These are phyloP conservation scores for Physcomitrium patens DNA, from an alignment of 225 moss, liverwort and hornwort species.

Conservation along the genomic window DNA sequence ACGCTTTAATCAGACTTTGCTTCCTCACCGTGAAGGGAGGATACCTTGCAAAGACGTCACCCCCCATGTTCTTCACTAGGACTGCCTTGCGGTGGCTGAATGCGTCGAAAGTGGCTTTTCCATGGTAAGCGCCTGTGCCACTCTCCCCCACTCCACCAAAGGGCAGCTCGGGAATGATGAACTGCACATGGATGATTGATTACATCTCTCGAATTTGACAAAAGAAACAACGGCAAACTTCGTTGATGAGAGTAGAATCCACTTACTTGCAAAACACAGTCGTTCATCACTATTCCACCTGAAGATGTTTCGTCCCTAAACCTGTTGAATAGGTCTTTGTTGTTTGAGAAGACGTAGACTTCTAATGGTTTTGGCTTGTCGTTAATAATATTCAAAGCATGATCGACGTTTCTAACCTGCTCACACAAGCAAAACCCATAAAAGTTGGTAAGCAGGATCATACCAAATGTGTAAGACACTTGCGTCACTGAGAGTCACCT, in stretches of 20 bases:
- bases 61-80: slow-evolving; percentile 38
- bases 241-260: too few relatives aligned
- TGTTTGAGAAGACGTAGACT: slow-evolving; percentile 58
- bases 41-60: slow-evolving; percentile 59
- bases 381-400: slow-evolving; percentile 63
- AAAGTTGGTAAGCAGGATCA: slow-evolving; percentile 15
- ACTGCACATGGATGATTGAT: slow-evolving; percentile 37
- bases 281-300: slow-evolving; percentile 68
- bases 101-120: slow-evolving; percentile 60
- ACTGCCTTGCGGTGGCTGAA: slow-evolving; percentile 78
- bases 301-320: slow-evolving; percentile 72
- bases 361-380: slow-evolving; percentile 71
- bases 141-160: slow-evolving; percentile 97
- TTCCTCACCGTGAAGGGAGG: slow-evolving; percentile 73
- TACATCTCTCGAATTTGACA: too few relatives aligned
- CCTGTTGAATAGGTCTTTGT: slow-evolving; percentile 44
- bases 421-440: slow-evolving; percentile 22
- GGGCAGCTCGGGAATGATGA: slow-evolving; percentile 45
- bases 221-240: too few relatives aligned
- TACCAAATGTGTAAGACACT: too few relatives aligned
- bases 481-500: too few relatives aligned
- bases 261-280: slow-evolving; percentile 39
- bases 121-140: slow-evolving; percentile 81
- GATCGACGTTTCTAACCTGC: slow-evolving; percentile 56
- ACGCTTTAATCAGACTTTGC: slow-evolving; percentile 44